Evolutionary conservation across 176 grass and related monocot genomes (phyloP).

Genomic region (Musa troglodytarum): DNA sequence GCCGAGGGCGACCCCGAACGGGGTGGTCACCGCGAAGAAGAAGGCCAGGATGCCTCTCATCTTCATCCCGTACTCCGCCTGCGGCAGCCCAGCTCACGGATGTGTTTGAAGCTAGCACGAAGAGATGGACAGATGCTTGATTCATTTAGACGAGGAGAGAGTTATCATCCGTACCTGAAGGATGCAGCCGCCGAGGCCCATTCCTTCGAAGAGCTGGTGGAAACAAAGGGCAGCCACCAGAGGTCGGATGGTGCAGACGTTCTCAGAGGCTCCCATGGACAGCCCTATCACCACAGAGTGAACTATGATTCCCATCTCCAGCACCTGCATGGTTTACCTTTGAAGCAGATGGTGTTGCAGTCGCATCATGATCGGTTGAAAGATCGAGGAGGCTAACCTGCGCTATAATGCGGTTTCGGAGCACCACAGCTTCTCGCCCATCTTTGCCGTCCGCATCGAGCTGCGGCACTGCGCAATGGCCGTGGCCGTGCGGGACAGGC

Average conservation of each 20-base stretch:
- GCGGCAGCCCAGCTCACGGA: background rate
- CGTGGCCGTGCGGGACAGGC: constrained; percentile 12
- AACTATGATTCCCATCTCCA: constrained; percentile 72
- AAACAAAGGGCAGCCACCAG: constrained; percentile 62
- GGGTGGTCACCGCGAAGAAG: constrained; percentile 82
- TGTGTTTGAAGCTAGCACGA: no score
- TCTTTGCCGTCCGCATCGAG: constrained; percentile 8
- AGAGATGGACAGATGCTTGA: no score
- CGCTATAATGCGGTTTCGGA: constrained; percentile 55
- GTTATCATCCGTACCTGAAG: constrained; percentile 21
- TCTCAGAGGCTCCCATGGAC: constrained; percentile 55
- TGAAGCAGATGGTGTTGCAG: no score
- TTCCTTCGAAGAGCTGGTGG: constrained; percentile 78
- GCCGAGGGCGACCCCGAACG: constrained; percentile 66
- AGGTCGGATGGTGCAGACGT: constrained; percentile 46
- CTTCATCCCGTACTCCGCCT: constrained; percentile 53
- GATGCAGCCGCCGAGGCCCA: constrained; percentile 74
- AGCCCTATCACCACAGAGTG: constrained; percentile 77
- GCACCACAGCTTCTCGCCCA: constrained; percentile 4
- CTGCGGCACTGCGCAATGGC: constrained; percentile 6
- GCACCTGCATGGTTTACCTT: constrained; percentile 22
- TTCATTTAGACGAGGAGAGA: no score
- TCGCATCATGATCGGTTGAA: no score
- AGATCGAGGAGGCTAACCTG: constrained; percentile 27
- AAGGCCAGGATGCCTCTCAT: constrained; percentile 57